phyloP scores from a whole-genome alignment of 495 filamentous ascomycete species.

The Trichoderma erinaceum region DNA sequence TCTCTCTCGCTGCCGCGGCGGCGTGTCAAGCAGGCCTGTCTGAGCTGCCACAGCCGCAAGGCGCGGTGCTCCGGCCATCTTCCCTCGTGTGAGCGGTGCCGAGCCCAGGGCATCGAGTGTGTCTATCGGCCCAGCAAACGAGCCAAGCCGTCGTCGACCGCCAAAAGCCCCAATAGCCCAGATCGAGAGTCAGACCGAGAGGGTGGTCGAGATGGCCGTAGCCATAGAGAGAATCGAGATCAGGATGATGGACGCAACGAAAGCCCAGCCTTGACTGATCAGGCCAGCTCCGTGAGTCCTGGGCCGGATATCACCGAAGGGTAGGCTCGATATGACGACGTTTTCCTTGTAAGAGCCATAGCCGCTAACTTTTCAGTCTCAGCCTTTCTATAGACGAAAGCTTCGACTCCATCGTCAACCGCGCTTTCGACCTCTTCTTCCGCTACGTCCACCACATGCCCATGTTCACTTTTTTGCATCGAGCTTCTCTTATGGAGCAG shows the following conservation, averaged over 20 bases:
- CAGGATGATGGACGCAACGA: conserved; percentile 7
- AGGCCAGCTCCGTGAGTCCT: neutral
- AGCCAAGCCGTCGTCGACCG: conserved; percentile 18
- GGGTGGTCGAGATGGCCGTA: neutral
- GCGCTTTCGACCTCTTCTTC: conserved; percentile 44
- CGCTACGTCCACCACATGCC: conserved; percentile 46
- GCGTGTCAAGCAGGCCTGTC: conserved; percentile 44
- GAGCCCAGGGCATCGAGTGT: conserved; percentile 42
- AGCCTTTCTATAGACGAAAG: conserved; percentile 20
- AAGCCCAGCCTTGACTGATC: neutral
- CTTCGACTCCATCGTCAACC: conserved; percentile 35
- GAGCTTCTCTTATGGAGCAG: conserved; percentile 45
- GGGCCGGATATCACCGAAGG: neutral
- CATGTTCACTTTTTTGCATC: conserved; percentile 45
- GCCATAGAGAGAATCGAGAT: neutral
- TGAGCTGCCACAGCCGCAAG: conserved; percentile 44
- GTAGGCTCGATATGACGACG: neutral
- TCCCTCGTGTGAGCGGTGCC: conserved; percentile 43
- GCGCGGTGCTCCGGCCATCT: conserved; percentile 43
- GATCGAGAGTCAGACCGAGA: conserved; percentile 11
- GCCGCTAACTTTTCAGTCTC: neutral
- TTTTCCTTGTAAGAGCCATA: neutral
- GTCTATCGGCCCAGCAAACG: conserved; percentile 44
- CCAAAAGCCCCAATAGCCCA: conserved; percentile 16
- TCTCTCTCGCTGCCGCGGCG: conserved; percentile 38